phyloP scores from a whole-genome alignment of 129 eudicot genomes.

The Flaveria bidentis region DNA sequence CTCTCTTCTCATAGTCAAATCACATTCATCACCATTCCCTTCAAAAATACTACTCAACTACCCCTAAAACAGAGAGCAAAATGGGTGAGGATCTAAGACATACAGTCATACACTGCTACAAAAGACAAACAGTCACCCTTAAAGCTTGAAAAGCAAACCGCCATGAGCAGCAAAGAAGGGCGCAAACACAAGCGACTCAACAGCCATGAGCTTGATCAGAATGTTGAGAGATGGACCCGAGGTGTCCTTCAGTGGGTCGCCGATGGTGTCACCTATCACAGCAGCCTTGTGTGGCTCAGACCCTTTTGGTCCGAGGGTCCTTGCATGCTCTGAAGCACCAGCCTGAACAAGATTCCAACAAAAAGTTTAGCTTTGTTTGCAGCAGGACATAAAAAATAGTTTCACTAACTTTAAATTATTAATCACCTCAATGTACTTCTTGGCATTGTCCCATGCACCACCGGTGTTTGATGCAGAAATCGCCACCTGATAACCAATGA shows the following conservation, averaged over 20 bases:
- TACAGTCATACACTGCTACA: constrained; percentile 20
- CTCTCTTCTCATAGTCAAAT: constrained; percentile 21
- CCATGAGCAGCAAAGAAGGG: constrained; percentile 89
- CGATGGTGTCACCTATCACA: constrained; percentile 86
- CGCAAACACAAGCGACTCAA: constrained; percentile 79
- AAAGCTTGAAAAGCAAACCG: constrained; percentile 70
- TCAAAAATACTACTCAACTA: constrained; percentile 36
- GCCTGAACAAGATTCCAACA: constrained; percentile 43
- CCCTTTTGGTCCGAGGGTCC: constrained; percentile 80
- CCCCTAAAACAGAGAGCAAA: constrained; percentile 25
- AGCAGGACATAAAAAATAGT: not conserved
- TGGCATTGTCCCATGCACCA: constrained; percentile 92
- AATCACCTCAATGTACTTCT: constrained; percentile 81
- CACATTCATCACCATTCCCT: constrained; percentile 27
- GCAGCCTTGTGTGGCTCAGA: constrained; percentile 89
- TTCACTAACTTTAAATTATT: not conserved
- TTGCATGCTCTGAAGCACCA: constrained; percentile 82
- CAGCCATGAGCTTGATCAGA: constrained; percentile 85
- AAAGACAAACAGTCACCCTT: not conserved
- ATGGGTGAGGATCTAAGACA: constrained; percentile 16
- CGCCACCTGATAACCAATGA: constrained; percentile 17
- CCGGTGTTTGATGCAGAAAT: constrained; percentile 39
- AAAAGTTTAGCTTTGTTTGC: not conserved
- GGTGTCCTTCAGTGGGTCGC: constrained; percentile 80
- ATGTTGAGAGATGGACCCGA: constrained; percentile 84